Evolutionary conservation across 169 alveolate species (phyloP).

Genomic region (Babesia bovis): DNA sequence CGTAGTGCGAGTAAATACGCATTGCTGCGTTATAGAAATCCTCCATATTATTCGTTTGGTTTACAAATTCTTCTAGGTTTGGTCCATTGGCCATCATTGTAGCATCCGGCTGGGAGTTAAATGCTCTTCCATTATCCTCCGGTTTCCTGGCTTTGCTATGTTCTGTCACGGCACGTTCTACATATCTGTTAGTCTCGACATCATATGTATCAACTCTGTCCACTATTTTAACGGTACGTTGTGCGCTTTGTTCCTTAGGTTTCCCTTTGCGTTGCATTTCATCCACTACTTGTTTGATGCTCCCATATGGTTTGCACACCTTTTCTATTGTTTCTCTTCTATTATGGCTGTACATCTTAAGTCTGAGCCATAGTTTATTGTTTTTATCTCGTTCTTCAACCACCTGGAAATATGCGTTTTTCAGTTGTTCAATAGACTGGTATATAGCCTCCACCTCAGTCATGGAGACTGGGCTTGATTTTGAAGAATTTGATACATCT

Average conservation of each 20-base stretch:
- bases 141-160: not conserved
- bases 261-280: not conserved
- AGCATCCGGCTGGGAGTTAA: not conserved
- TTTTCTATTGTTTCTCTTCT: constrained; percentile 13
- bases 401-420: constrained; percentile 39
- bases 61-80: constrained; percentile 23
- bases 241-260: not conserved
- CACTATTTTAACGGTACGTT: not conserved
- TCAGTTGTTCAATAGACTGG: constrained; percentile 34
- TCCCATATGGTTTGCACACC: constrained; percentile 23
- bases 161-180: not conserved
- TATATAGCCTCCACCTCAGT: constrained; percentile 32
- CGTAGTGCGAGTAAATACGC: constrained; percentile 42
- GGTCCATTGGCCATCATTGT: not conserved
- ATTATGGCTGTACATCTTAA: constrained; percentile 44
- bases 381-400: constrained; percentile 58
- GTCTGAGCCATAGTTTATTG: constrained; percentile 55
- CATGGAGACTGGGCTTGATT: not conserved
- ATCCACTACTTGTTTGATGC: not conserved
- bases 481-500: not conserved
- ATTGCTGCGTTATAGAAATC: constrained; percentile 25
- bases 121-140: not conserved
- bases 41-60: constrained; percentile 20
- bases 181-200: not conserved
- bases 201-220: not conserved